Evolutionary conservation across 208 protist genomes (phyloP).

Genomic region (Naegleria fowleri): DNA sequence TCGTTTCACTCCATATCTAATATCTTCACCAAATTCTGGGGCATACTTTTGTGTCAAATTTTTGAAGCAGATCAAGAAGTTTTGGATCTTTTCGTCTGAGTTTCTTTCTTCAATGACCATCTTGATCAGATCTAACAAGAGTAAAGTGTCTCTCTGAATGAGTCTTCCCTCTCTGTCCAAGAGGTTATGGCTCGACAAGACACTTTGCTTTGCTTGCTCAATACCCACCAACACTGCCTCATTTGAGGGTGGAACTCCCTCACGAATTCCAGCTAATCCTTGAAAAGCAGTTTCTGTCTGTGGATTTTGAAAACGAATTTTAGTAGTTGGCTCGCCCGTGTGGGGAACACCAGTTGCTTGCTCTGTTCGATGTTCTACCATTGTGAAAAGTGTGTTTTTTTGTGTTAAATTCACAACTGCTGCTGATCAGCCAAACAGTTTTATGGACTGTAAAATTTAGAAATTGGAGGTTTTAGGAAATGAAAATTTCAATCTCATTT

Average conservation of each 20-base stretch:
- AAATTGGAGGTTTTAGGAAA: no score
- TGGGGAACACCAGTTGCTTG: background rate
- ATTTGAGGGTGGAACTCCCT: background rate
- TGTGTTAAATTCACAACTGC: no score
- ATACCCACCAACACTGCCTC: background rate
- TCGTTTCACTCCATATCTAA: background rate
- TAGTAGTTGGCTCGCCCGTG: background rate
- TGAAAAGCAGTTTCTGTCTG: background rate
- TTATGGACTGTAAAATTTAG: no score
- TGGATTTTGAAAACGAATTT: background rate
- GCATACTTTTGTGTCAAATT: background rate
- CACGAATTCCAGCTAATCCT: background rate
- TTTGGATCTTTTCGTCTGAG: background rate
- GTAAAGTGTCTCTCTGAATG: background rate
- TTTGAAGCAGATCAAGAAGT: background rate
- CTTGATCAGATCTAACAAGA: background rate
- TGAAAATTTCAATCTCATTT: no score
- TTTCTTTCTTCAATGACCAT: background rate
- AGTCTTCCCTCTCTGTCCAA: background rate
- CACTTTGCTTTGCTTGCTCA: background rate
- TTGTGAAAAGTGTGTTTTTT: background rate
- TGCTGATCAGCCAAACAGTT: no score
- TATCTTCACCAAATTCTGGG: background rate
- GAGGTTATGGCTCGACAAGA: background rate
- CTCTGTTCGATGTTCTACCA: background rate